Evolutionary conservation across 2,329 filamentous ascomycete species (phyloP).

Genomic region (Fusarium buharicum): DNA sequence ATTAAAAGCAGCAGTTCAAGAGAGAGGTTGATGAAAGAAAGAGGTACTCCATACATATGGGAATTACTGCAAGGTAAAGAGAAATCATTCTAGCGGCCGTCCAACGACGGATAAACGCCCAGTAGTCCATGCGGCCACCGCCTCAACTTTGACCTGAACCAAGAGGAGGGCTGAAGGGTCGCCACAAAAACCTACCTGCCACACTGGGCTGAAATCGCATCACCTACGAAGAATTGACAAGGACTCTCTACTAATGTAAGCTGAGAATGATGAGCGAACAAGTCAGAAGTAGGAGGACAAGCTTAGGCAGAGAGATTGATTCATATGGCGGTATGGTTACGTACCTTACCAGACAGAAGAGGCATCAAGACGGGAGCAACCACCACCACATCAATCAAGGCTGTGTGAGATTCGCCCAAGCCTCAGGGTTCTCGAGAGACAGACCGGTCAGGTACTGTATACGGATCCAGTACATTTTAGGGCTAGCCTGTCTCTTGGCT

Average conservation of each 20-base stretch:
- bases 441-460: conserved; percentile 19
- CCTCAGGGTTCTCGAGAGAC: conserved; percentile 10
- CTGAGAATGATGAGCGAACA: conserved; percentile 2
- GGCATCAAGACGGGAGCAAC: conserved; percentile 6
- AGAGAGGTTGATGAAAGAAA: neutral
- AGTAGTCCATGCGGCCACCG: conserved; percentile 35
- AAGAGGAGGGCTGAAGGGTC: conserved; percentile 23
- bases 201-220: conserved; percentile 24
- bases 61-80: neutral
- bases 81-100: conserved; percentile 33
- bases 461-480: conserved; percentile 18
- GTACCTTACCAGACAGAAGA: conserved; percentile 27
- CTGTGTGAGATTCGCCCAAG: conserved; percentile 18
- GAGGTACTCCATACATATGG: conserved; percentile 6
- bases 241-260: neutral
- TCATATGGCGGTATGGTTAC: conserved; percentile 34
- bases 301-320: neutral
- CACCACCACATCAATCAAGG: neutral
- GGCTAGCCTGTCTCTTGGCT: conserved; percentile 34
- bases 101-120: conserved; percentile 34
- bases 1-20: neutral
- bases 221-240: conserved; percentile 8
- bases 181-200: conserved; percentile 38
- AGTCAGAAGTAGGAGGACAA: neutral
- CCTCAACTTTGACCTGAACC: conserved; percentile 30